phyloP scores from a whole-genome alignment of 2,329 filamentous ascomycete species.

The Aspergillus nomiae region DNA sequence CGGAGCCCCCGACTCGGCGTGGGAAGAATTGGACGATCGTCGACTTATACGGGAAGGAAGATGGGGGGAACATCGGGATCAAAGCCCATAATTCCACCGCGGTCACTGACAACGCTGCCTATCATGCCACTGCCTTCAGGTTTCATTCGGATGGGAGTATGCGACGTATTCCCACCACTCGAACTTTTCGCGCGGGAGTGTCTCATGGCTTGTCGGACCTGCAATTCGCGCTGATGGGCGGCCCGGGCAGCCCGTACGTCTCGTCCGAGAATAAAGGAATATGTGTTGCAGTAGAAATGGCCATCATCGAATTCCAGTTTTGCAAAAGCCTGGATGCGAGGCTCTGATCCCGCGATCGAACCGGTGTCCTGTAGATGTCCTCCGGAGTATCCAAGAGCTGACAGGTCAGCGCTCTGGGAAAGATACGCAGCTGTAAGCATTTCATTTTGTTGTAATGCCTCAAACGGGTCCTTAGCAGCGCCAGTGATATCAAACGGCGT shows the following conservation, averaged over 20 bases:
- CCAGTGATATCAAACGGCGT: conserved; percentile 37
- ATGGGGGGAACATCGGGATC: conserved; percentile 46
- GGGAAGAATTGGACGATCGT: conserved; percentile 56
- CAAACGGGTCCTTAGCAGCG: conserved; percentile 36
- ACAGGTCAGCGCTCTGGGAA: conserved; percentile 37
- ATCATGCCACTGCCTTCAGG: conserved; percentile 48
- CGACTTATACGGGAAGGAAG: conserved; percentile 42
- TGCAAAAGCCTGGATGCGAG: conserved; percentile 61
- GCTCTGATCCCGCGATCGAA: conserved; percentile 45
- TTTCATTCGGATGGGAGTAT: conserved; percentile 48
- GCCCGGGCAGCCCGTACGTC: conserved; percentile 56
- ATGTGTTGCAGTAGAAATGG: conserved; percentile 66
- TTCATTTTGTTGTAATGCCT: conserved; percentile 43
- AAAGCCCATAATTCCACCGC: conserved; percentile 57
- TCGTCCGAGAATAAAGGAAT: conserved; percentile 63
- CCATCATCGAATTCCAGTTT: conserved; percentile 67
- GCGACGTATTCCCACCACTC: conserved; percentile 46
- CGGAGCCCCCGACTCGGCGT: conserved; percentile 38
- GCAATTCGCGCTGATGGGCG: conserved; percentile 47
- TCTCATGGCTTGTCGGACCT: conserved; percentile 43
- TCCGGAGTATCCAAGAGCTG: conserved; percentile 36
- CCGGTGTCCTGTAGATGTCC: conserved; percentile 32
- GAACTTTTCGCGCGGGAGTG: conserved; percentile 49
- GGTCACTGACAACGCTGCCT: conserved; percentile 57
- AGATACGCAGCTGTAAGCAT: conserved; percentile 43